Conservation (phyloP, 2,329 filamentous ascomycete genomes). For the Gaeumannomyces sp. region DNA sequence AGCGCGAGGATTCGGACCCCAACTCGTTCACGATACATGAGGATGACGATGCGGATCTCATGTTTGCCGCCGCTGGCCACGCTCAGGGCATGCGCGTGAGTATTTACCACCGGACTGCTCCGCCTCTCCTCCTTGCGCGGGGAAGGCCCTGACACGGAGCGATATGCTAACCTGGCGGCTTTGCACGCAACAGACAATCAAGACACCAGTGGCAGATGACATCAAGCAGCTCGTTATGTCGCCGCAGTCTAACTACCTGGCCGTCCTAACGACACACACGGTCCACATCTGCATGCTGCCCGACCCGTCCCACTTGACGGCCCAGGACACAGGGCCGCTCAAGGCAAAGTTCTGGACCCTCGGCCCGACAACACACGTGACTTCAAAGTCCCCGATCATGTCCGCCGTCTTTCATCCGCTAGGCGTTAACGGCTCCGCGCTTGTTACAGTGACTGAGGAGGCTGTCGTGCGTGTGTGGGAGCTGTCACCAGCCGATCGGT, state of each 20-base stretch:
- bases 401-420: constrained; percentile 90
- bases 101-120: constrained; percentile 1
- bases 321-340: constrained; percentile 60
- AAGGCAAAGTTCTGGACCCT: constrained; percentile 83
- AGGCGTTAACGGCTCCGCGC: constrained; percentile 70
- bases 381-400: constrained; percentile 72
- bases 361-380: constrained; percentile 87
- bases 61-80: constrained; percentile 22
- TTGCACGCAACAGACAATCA: constrained; percentile 55
- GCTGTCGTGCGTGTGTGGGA: constrained; percentile 90
- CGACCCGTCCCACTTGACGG: constrained; percentile 68
- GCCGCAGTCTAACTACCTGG: constrained; percentile 73
- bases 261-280: constrained; percentile 80
- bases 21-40: constrained; percentile 22
- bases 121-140: not conserved
- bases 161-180: not conserved
- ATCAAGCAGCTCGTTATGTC: constrained; percentile 84
- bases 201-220: constrained; percentile 69
- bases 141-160: not conserved
- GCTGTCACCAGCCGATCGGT: constrained; percentile 73
- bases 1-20: constrained; percentile 38
- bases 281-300: constrained; percentile 84
- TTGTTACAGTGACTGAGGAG: constrained; percentile 85
- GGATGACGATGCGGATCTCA: constrained; percentile 14
- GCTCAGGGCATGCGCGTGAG: constrained; percentile 43